Evolutionary conservation across 768 basidiomycete species (phyloP).

Genomic region (Leccinum imitatum): DNA sequence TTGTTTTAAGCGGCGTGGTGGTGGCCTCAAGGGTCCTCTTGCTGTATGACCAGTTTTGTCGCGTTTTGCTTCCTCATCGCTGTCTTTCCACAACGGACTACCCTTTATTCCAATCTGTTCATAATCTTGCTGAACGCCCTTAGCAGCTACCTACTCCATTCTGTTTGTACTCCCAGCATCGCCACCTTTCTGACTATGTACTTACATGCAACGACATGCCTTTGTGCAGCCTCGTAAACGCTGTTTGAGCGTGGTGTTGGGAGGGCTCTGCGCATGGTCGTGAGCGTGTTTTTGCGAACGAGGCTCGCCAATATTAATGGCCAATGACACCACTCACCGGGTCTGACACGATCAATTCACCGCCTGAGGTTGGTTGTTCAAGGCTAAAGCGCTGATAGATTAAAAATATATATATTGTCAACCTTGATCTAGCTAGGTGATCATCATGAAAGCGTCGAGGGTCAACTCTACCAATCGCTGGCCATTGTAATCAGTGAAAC

Average conservation of each 20-base stretch:
- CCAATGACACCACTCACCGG: too few species aligned
- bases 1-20: slow-evolving; percentile 48
- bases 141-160: background rate
- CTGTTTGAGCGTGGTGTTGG: slow-evolving; percentile 4
- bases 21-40: slow-evolving; percentile 61
- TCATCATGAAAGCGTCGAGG: too few species aligned
- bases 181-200: background rate
- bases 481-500: too few species aligned
- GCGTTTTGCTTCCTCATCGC: background rate
- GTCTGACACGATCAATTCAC: too few species aligned
- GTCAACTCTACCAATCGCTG: too few species aligned
- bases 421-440: too few species aligned
- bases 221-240: slow-evolving; percentile 3
- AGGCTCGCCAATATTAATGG: too few species aligned
- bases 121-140: slow-evolving; percentile 18
- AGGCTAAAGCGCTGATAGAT: too few species aligned
- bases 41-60: slow-evolving; percentile 29
- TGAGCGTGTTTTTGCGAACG: too few species aligned
- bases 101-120: background rate
- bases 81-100: slow-evolving; percentile 8
- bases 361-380: too few species aligned
- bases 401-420: too few species aligned
- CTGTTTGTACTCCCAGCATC: background rate
- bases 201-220: background rate
- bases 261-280: too few species aligned